phyloP scores from a whole-genome alignment of 2,329 filamentous ascomycete species.

The Arthrobotrys conoides region DNA sequence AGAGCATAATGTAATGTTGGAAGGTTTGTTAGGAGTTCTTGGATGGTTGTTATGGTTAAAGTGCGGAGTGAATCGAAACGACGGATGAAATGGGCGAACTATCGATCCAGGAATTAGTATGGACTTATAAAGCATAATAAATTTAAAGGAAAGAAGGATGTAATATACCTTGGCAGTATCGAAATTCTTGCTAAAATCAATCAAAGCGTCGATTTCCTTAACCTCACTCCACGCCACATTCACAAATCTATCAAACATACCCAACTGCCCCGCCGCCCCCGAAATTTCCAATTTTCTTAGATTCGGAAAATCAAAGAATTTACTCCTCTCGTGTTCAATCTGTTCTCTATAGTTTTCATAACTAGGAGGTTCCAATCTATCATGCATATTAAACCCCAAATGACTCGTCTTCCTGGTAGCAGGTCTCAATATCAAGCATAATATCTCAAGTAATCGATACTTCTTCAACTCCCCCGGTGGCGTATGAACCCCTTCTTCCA shows the following conservation, averaged over 20 bases:
- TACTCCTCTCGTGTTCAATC: background rate
- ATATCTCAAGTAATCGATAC: background rate
- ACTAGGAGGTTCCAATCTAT: background rate
- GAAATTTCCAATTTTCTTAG: background rate
- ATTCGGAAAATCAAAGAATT: conserved; percentile 3
- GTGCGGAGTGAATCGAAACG: conserved; percentile 8
- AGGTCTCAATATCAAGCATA: background rate
- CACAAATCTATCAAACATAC: conserved; percentile 20
- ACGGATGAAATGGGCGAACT: conserved; percentile 24
- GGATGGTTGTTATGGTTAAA: conserved; percentile 15
- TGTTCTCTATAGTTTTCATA: background rate
- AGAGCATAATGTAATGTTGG: background rate
- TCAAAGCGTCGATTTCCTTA: background rate
- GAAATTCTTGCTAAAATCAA: conserved; percentile 6
- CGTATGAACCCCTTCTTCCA: background rate
- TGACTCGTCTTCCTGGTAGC: background rate
- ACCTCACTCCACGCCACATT: conserved; percentile 13
- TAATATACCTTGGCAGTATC: background rate
- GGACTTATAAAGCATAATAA: background rate
- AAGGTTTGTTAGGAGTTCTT: conserved; percentile 1
- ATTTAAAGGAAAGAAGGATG: background rate
- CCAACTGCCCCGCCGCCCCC: background rate
- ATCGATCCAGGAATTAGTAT: background rate
- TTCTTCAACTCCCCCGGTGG: background rate
- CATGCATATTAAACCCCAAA: background rate